Evolutionary conservation across 306 rosid species (phyloP), one percentile per base, ranked within the genome.

Genomic region (Morella rubra): DNA sequence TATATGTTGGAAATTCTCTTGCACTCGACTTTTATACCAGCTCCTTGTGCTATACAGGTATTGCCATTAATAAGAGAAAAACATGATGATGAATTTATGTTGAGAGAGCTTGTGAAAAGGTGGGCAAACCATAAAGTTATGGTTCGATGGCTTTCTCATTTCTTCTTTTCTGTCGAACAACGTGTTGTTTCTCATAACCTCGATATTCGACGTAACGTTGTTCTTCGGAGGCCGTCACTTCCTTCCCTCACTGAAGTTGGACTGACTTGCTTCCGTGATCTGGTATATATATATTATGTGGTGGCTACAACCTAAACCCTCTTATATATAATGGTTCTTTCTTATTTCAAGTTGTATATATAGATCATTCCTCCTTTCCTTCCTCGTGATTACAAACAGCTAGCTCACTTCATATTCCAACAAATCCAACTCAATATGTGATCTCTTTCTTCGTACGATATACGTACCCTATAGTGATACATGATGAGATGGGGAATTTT

Each of bases 41-140:
- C n/a, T 74, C 44, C 19, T 52, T 44, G n/a, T 66, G 24, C 9
- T 60, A 16, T 81, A 81, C 76, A 92, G 93, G 96, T 90, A 47
- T 82, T 92, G 77, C 96, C 93, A 72, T 90, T 91, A 69, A 77
- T 90, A 83, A 69, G 84, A 79, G 97, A 77, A 73, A 89, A 93
- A 82, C 87, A 90, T 73, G 91, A 86, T n/a, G n/a, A n/a, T 72
- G 93, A 87, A 44, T 49, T 84, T 76, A 81, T 93, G 93, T 74
- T 93, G 77, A 84, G 82, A 69, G 96, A 89, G 80, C 89, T 93
- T 42, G 89, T 84, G 74, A 86, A 77, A 89, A 89, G 93, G 85
- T 92, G 97, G 97, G 86, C 86, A 64, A 87, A 89, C 84, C 92
- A 93, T 81, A 90, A 90, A 82, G 82, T 66, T 52, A 86, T 90